Conservation (phyloP, 1,284 basidiomycete species). For the Trichosporon faecale region DNA sequence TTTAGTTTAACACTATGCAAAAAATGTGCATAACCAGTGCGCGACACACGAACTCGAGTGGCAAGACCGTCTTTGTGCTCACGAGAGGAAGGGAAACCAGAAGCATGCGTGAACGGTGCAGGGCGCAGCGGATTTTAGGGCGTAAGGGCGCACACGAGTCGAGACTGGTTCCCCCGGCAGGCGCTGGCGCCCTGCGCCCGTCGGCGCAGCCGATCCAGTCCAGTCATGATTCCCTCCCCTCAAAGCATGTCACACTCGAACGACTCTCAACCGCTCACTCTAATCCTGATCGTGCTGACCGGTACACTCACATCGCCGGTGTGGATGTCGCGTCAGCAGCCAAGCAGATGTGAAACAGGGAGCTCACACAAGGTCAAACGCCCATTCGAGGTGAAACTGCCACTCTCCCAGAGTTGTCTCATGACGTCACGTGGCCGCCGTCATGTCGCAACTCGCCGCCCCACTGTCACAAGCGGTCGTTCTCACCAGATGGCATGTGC, state of each 20-base stretch:
- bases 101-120: not conserved
- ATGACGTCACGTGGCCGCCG: slow-evolving; percentile 1
- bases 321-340: not conserved
- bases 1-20: not conserved
- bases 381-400: not conserved
- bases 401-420: not conserved
- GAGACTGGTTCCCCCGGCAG: not conserved
- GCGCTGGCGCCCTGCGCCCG: not conserved
- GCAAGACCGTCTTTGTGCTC: not conserved
- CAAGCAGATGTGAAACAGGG: not conserved
- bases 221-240: not conserved
- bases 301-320: not conserved
- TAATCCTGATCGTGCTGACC: no score
- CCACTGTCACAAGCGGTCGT: not conserved
- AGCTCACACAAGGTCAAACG: not conserved
- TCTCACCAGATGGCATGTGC: not conserved
- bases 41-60: not conserved
- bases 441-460: not conserved
- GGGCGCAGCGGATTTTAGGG: not conserved
- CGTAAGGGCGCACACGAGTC: not conserved
- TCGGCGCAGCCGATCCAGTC: not conserved
- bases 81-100: not conserved
- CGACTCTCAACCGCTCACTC: not conserved
- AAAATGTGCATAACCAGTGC: slow-evolving; percentile 2
- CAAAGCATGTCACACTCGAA: not conserved